Base-by-base conservation (phyloP, 768 basidiomycete genomes). In the Rubroboletus satanas region DNA sequence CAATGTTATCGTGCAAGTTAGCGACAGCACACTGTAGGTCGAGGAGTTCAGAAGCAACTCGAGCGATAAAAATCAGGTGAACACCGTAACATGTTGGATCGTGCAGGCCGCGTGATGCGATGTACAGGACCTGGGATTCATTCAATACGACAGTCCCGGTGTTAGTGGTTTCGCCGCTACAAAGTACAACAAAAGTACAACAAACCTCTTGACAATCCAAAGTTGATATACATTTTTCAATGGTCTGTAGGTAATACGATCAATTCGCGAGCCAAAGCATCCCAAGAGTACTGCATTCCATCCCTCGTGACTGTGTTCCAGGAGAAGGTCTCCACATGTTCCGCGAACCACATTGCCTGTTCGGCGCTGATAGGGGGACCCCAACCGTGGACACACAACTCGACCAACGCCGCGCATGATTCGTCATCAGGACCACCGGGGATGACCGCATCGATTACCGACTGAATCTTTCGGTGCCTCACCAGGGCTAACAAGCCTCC, bases 251-350 rank as follows among this genome's bases (percentile, higher is more conserved):
- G 45, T 21, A 36, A 18, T 3, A 48, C 43, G 7, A 21, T 23
- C 54, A 56, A 35, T 36, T 37, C 41, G 5, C 35, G 45, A 48
- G 39, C 32, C 7, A 21, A 18, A n/a, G 26, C 10, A 36, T 45
- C 21, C 56, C 56, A 58, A 29, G 21, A 36, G 23, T 57, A 57
- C 26, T 10, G 42, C 26, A 31, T 39, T 5, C 55, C 56, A 37
- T 58, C 44, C 8, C 36, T n/a, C 9, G 43, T n/a, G 15, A 26
- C 28, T 1, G 56, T 57, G 11, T 57, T n/a, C 56, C 56, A 57
- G 45, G 32, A n/a, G 10, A 57, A 57, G 9, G 2, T 51, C 5
- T 51, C 33, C 44, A 57, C 8, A 23, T 51, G 55, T 17, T 51
- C 11, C 1, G 55, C 32, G 7, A 57, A 39, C 56, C 55, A 57